Conservation (phyloP, 345 rosid species). For the Eutrema japonicum region DNA sequence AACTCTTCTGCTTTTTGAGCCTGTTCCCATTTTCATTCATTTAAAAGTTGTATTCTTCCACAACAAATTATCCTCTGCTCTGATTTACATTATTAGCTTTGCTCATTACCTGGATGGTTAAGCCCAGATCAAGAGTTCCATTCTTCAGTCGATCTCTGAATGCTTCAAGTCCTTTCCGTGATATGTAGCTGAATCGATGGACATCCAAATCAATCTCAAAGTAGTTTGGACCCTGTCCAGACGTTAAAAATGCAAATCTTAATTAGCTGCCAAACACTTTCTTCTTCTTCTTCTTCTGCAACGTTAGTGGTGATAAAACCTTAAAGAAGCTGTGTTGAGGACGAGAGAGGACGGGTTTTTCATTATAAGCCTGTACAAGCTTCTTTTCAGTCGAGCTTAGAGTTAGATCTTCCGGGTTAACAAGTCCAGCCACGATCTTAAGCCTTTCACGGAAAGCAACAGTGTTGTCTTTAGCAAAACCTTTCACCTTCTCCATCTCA, state of each 20-base stretch:
- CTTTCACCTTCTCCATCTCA: constrained; percentile 85
- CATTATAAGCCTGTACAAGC: constrained; percentile 81
- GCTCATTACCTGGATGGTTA: constrained; percentile 81
- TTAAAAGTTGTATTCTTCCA: background rate
- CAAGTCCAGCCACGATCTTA: constrained; percentile 81
- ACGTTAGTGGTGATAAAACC: constrained; percentile 43
- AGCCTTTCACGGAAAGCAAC: constrained; percentile 90
- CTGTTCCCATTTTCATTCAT: constrained; percentile 42
- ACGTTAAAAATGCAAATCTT: background rate
- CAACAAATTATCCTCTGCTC: background rate
- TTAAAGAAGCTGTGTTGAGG: constrained; percentile 87
- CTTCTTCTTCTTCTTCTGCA: background rate
- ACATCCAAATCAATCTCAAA: constrained; percentile 94
- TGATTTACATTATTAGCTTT: background rate
- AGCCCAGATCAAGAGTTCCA: constrained; percentile 78
- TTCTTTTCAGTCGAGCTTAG: constrained; percentile 82
- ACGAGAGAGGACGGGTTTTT: constrained; percentile 93
- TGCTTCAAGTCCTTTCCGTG: constrained; percentile 90
- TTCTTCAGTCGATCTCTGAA: constrained; percentile 77
- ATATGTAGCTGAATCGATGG: constrained; percentile 90
- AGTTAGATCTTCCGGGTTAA: constrained; percentile 80
- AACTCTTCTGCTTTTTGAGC: constrained; percentile 94
- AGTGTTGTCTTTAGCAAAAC: constrained; percentile 73
- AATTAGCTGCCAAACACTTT: background rate
- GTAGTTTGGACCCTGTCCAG: constrained; percentile 77